Percentiles rank a stretch among this genome's conserved stretches.
Conservation (phyloP, 108 stramenopile species). For the Epithemia pelagica region DNA sequence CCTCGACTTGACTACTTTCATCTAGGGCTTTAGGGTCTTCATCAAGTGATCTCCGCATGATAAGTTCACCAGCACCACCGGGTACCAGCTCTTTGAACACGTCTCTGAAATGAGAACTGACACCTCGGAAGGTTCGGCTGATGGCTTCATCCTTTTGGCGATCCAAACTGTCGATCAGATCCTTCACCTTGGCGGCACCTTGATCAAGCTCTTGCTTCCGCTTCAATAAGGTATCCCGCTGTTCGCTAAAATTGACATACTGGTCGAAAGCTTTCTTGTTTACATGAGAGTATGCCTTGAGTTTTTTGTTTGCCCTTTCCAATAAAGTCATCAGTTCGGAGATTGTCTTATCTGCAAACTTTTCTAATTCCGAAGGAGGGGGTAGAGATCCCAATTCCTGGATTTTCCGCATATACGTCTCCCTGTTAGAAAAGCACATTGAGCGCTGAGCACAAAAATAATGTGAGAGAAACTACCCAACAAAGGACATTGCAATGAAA, state of each 20-base stretch:
- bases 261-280: conserved; percentile 99
- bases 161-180: conserved; percentile 91
- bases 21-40: conserved; percentile 46
- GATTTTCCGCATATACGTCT: conserved; percentile 84
- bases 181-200: conserved; percentile 87
- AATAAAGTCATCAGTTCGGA: conserved; percentile 75
- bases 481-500: too few species aligned
- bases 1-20: conserved; percentile 39
- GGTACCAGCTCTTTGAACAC: conserved; percentile 98
- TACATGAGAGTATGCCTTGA: conserved; percentile 95
- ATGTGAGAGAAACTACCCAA: too few species aligned
- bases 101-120: conserved; percentile 93
- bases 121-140: conserved; percentile 95
- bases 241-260: conserved; percentile 95
- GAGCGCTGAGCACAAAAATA: conserved; percentile 49
- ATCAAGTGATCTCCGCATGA: conserved; percentile 83
- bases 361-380: conserved; percentile 67
- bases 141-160: conserved; percentile 98
- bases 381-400: conserved; percentile 92
- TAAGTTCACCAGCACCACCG: conserved; percentile 86
- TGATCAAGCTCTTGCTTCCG: conserved; percentile 89
- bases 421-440: conserved; percentile 78
- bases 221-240: conserved; percentile 84
- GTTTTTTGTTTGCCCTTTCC: conserved; percentile 83
- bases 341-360: conserved; percentile 62